Evolutionary conservation across 768 basidiomycete genomes (phyloP), one percentile per base, ranked within the genome.

Genomic region (Austroboletus festivus): DNA sequence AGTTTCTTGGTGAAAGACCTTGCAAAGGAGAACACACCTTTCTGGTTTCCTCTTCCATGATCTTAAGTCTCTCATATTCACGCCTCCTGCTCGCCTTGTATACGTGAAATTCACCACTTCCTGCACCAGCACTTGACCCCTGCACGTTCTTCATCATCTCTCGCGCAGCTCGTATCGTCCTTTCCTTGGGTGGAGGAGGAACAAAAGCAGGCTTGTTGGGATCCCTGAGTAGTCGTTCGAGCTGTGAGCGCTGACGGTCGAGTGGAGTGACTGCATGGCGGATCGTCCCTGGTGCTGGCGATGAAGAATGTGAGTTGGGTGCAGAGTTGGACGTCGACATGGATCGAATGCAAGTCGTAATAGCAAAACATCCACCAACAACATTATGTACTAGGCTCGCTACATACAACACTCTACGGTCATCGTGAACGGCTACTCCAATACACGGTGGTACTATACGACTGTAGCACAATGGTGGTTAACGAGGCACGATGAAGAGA

Each of bases 71-170:
- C 69, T 99, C 96, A 59, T 97, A 98, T 72, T 99, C 96, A 60
- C 95, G 77, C 62, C 95, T 78, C 53, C 96, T 73, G 55, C 86
- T 84, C 16, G 95, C 94, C 64, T 98, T 98, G 74, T 98, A 99
- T 0, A 99, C 96, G 64, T 99, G 96, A 63, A 98, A 97, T 68
- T 95, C 94, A 37, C 95, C 95, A 48, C 89, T 92, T 43, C 96
- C 96, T 16, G 96, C 96, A 38, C 95, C 96, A 7, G 96, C 93
- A 67, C 90, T 92, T 15, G 91, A 94, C 0, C 96, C 96, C 68
- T 97, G 94, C 7, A 99, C 95, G 59, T 98, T 98, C 78, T 96
- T 97, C 90, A 99, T 97, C 90, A 93, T 93, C 66, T 93, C 96
- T 42, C 90, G 77, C 9, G 94, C 76, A 1, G 93, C 75, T 18